These are phyloP conservation scores for Inosperma sp. DNA, from an alignment of 768 basidiomycete species.

Conservation along the genomic window DNA sequence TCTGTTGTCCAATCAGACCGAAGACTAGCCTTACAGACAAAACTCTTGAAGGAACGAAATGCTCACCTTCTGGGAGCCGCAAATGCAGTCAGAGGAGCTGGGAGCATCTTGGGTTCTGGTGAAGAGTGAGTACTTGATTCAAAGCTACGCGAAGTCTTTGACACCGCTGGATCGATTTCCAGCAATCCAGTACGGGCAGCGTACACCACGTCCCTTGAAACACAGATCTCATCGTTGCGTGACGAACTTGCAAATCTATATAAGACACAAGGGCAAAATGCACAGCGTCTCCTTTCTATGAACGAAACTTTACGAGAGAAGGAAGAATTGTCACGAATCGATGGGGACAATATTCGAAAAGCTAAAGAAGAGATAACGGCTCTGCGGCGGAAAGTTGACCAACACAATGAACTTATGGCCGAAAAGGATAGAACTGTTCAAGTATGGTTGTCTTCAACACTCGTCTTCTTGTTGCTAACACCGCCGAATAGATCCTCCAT, in stretches of 20 bases:
- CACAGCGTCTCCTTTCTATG: slow-evolving; percentile 88
- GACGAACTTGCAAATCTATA: slow-evolving; percentile 93
- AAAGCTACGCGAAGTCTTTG: slow-evolving; percentile 10
- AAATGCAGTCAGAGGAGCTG: slow-evolving; percentile 60
- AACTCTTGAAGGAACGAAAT: slow-evolving; percentile 90
- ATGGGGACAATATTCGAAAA: slow-evolving; percentile 76
- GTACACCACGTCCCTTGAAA: slow-evolving; percentile 88
- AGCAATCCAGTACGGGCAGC: slow-evolving; percentile 78
- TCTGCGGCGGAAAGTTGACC: slow-evolving; percentile 71
- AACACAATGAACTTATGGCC: slow-evolving; percentile 79
- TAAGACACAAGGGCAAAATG: slow-evolving; percentile 94
- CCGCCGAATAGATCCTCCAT: slow-evolving; percentile 65
- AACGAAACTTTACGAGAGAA: slow-evolving; percentile 93
- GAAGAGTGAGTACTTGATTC: slow-evolving; percentile 65
- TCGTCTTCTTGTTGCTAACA: slow-evolving; percentile 9
- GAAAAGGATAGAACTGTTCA: slow-evolving; percentile 89
- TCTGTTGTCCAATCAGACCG: slow-evolving; percentile 53
- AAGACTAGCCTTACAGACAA: slow-evolving; percentile 87
- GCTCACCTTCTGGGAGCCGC: slow-evolving; percentile 82
- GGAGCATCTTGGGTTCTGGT: slow-evolving; percentile 54
- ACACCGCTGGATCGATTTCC: slow-evolving; percentile 15
- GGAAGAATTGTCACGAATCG: slow-evolving; percentile 79
- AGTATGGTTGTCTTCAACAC: slow-evolving; percentile 42
- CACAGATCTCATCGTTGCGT: slow-evolving; percentile 86
- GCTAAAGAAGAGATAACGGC: slow-evolving; percentile 68